These are phyloP conservation scores for Thalassiosira hispida DNA, from an alignment of 352 stramenopile genomes.

Conservation along the genomic window DNA sequence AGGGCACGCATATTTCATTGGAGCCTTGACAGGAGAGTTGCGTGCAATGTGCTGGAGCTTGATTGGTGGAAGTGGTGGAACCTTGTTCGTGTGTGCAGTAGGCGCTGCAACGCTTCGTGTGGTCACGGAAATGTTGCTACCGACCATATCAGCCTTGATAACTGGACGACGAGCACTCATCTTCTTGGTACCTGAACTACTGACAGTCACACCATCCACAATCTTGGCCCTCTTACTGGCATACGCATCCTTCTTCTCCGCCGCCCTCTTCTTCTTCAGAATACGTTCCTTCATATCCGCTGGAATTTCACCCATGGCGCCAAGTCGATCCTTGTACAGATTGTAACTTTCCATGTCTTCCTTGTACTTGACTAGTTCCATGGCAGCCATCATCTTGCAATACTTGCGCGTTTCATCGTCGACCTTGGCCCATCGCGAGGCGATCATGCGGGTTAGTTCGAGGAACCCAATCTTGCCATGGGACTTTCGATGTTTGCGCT, in stretches of 20 bases:
- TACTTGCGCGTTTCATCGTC: slow-evolving; percentile 59
- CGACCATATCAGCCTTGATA: slow-evolving; percentile 26
- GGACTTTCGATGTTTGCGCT: slow-evolving; percentile 68
- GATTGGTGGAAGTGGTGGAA: not conserved
- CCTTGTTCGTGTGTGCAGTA: not conserved
- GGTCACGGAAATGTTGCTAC: not conserved
- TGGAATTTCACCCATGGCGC: slow-evolving; percentile 48
- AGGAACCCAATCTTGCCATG: slow-evolving; percentile 78
- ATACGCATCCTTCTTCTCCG: slow-evolving; percentile 31
- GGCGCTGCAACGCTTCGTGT: not conserved
- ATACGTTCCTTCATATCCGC: slow-evolving; percentile 51
- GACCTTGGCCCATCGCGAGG: slow-evolving; percentile 62
- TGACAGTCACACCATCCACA: not conserved
- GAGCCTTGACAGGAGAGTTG: not conserved
- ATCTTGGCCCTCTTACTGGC: not conserved
- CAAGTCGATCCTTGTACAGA: slow-evolving; percentile 46
- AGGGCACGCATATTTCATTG: too few relatives aligned
- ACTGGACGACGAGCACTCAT: not conserved
- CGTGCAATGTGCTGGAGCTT: slow-evolving; percentile 23
- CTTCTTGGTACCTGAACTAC: not conserved
- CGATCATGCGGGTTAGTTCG: slow-evolving; percentile 65
- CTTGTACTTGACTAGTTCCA: slow-evolving; percentile 66
- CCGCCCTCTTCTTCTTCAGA: slow-evolving; percentile 43
- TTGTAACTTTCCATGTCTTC: slow-evolving; percentile 78
- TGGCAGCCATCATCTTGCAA: slow-evolving; percentile 75